Evolutionary conservation across 306 rosid species (phyloP).

Genomic region (Bauhinia variegata): DNA sequence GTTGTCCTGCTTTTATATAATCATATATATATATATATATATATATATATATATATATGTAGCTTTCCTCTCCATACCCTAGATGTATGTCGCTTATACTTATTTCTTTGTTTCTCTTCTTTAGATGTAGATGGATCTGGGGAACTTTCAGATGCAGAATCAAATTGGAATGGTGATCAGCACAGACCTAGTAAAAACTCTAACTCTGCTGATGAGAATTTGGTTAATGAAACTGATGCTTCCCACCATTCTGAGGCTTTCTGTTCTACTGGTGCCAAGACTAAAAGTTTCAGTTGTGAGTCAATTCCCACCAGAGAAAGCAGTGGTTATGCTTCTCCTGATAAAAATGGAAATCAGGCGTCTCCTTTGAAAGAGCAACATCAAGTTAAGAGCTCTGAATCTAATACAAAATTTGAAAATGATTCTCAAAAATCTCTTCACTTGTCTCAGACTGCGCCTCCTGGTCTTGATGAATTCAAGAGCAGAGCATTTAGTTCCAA

Average conservation of each 20-base stretch:
- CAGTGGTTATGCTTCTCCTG: constrained; percentile 21
- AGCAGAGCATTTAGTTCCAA: constrained; percentile 72
- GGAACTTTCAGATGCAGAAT: constrained; percentile 42
- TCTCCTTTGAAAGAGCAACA: constrained; percentile 41
- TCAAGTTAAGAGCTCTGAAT: constrained; percentile 42
- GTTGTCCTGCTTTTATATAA: constrained; percentile 7
- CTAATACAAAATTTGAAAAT: constrained; percentile 52
- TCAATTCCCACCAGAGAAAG: constrained; percentile 40
- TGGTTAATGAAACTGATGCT: constrained; percentile 30
- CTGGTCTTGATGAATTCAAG: constrained; percentile 95
- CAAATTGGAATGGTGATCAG: constrained; percentile 62
- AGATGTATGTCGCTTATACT: constrained; percentile 27
- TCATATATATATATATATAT: too few relatives aligned
- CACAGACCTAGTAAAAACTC: constrained; percentile 43
- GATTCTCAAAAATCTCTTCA: constrained; percentile 55
- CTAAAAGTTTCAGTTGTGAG: constrained; percentile 39
- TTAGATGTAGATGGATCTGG: constrained; percentile 56
- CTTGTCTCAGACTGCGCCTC: constrained; percentile 60
- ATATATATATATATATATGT: too few relatives aligned
- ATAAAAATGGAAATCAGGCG: constrained; percentile 31
- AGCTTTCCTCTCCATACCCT: background rate
- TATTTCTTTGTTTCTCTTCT: constrained; percentile 26
- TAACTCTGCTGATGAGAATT: constrained; percentile 27
- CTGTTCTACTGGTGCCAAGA: constrained; percentile 35
- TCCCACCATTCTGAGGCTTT: constrained; percentile 37